Conservation (phyloP, 495 filamentous ascomycete genomes). For the Daldinia vernicosa region DNA sequence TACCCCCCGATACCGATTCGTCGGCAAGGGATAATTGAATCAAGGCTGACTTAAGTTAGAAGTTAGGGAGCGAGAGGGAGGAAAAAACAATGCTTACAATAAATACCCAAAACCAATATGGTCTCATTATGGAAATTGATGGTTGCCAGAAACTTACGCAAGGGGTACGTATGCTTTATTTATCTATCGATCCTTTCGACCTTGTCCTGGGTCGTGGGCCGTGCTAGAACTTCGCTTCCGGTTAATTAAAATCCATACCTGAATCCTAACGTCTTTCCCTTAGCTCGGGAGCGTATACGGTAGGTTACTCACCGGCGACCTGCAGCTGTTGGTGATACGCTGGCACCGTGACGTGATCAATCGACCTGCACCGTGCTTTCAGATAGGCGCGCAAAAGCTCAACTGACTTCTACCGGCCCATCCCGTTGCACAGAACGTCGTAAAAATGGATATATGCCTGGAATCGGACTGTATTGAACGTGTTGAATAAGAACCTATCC, state of each 20-base stretch:
- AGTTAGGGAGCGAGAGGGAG: background rate
- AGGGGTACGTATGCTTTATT: slow-evolving; percentile 38
- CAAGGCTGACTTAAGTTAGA: slow-evolving; percentile 1
- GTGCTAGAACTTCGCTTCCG: slow-evolving; percentile 25
- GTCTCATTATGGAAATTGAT: slow-evolving; percentile 28
- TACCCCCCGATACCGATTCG: slow-evolving; percentile 9
- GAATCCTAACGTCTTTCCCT: slow-evolving; percentile 1
- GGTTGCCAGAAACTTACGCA: slow-evolving; percentile 8
- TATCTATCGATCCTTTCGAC: slow-evolving; percentile 26
- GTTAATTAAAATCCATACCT: slow-evolving; percentile 33
- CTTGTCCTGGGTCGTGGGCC: slow-evolving; percentile 9
- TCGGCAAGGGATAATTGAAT: slow-evolving; percentile 32
- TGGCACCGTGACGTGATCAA: slow-evolving; percentile 26
- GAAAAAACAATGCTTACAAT: slow-evolving; percentile 1
- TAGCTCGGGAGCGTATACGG: slow-evolving; percentile 19
- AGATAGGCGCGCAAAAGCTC: slow-evolving; percentile 15
- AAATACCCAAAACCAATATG: slow-evolving; percentile 3
- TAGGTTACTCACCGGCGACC: slow-evolving; percentile 30
- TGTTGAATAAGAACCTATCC: background rate
- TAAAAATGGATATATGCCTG: slow-evolving; percentile 30
- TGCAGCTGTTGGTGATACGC: slow-evolving; percentile 30
- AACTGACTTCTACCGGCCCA: slow-evolving; percentile 30
- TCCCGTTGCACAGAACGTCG: slow-evolving; percentile 31
- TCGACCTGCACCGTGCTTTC: slow-evolving; percentile 28
- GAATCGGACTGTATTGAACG: slow-evolving; percentile 5